These are phyloP conservation scores for Microstegium vimineum DNA, from an alignment of 176 grass and related monocot species.

Conservation along the genomic window DNA sequence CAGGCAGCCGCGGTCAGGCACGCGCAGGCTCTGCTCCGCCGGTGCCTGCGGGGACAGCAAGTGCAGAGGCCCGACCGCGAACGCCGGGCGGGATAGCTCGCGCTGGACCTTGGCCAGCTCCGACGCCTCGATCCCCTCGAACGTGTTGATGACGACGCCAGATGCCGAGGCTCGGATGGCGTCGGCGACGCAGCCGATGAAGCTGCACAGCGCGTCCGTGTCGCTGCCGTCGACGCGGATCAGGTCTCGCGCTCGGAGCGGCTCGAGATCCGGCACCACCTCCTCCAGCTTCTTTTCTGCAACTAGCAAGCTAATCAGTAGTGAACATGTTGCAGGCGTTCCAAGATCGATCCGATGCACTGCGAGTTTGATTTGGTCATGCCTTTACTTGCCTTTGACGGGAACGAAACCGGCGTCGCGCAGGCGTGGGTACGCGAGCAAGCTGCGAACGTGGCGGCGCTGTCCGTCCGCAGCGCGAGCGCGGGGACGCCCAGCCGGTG, in stretches of 20 bases:
- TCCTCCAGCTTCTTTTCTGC: not conserved
- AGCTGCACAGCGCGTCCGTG: not conserved
- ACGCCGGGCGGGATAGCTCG: not conserved
- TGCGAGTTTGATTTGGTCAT: not conserved
- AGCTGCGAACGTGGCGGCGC: not conserved
- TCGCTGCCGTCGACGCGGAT: not conserved
- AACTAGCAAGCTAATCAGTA: not conserved
- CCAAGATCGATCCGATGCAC: not conserved
- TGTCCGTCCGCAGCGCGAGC: not conserved
- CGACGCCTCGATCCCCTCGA: constrained; percentile 2
- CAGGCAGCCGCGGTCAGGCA: too few species aligned
- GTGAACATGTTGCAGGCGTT: too few species aligned
- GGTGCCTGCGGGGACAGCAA: too few species aligned
- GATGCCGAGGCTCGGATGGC: not conserved
- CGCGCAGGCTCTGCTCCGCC: too few species aligned
- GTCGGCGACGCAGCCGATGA: not conserved
- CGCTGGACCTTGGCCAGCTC: not conserved
- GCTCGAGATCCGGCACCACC: not conserved
- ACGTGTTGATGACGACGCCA: constrained; percentile 28
- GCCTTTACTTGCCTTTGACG: not conserved
- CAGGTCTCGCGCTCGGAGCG: too few species aligned
- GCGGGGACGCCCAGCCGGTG: not conserved
- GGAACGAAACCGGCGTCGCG: not conserved
- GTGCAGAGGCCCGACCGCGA: constrained; percentile 22
- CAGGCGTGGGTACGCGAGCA: not conserved